Base-by-base conservation (phyloP, 345 rosid genomes). In the Heritiera fomes region DNA sequence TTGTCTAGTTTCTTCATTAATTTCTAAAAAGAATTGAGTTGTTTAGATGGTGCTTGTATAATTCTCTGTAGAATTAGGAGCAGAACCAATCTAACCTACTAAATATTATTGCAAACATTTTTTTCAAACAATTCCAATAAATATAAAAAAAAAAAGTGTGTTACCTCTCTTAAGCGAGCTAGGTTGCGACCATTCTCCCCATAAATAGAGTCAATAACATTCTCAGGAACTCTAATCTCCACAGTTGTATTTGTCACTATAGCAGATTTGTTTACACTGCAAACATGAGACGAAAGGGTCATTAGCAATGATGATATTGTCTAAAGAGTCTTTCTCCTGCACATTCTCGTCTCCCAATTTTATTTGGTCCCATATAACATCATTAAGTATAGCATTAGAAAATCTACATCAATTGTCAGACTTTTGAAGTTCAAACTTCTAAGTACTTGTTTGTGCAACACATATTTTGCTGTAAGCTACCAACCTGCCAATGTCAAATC, bases 151-250 rank as follows among this genome's bases (percentile, higher is more conserved):
- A 73, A 28, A 67, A 50, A 77, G 40, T 30, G 64, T 4, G 32
- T 81, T 83, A 91, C 93, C 95, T 91, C 91, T 90, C 89, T 87
- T 84, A 95, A 86, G 62, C 89, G 91, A 79, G 88, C 79, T 79
- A 93, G 90, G 88, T 91, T 93, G 86, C 87, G 80, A 77, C 95
- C 97, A 61, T 90, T 86, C 84, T 91, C 97, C 80, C 98, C 98
- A 85, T 87, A 92, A 56, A 95, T 97, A 83, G 90, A 87, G 68
- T 86, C 89, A 80, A 95, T 86, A 76, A 91, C 88, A 78, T 80
- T 79, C 67, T 91, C 97, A 64, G 98, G 96, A 68, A 95, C 90
- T 75, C 81, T 75, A 68, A 93, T 91, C 88, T 93, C 99, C 7
- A 95, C 91, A 2, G 95, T 92, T 64, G 97, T 88, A 83, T 92